These are phyloP conservation scores for Xylaria digitata DNA, from an alignment of 2,329 filamentous ascomycete species.

Conservation along the genomic window DNA sequence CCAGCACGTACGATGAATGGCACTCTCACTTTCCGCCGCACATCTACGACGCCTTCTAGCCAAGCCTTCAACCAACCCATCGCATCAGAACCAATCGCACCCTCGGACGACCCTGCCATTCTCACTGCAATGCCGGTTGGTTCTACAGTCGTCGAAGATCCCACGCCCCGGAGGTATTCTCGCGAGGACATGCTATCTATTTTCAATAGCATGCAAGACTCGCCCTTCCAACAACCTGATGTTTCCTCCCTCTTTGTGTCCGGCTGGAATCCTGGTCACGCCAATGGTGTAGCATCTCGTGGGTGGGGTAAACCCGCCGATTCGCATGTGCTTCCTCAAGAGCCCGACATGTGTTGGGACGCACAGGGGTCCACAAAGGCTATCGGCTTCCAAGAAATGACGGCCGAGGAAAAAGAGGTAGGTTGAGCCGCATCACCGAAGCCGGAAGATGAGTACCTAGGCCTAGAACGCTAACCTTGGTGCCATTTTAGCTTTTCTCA, in stretches of 20 bases:
- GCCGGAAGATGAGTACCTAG: neutral
- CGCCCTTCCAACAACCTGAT: constrained; percentile 64
- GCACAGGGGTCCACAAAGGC: constrained; percentile 75
- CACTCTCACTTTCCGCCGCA: constrained; percentile 72
- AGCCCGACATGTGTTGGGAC: constrained; percentile 95
- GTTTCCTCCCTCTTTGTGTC: constrained; percentile 76
- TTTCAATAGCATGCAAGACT: constrained; percentile 62
- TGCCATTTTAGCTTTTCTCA: constrained; percentile 72
- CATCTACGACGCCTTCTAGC: constrained; percentile 65
- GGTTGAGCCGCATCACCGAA: constrained; percentile 43
- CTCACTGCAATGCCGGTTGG: constrained; percentile 68
- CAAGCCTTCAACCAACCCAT: constrained; percentile 57
- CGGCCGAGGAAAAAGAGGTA: constrained; percentile 70
- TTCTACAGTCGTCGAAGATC: constrained; percentile 60
- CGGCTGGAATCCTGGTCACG: constrained; percentile 81
- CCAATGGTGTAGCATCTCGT: constrained; percentile 71
- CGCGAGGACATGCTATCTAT: constrained; percentile 83
- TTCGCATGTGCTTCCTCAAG: constrained; percentile 76
- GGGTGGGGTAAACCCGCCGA: constrained; percentile 85
- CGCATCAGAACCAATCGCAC: constrained; percentile 43
- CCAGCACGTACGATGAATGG: constrained; percentile 69
- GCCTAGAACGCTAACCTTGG: constrained; percentile 44
- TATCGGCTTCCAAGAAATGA: constrained; percentile 78
- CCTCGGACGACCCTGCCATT: constrained; percentile 60
- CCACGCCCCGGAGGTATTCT: constrained; percentile 72